Evolutionary conservation across 495 filamentous ascomycete species (phyloP), one percentile per base, ranked within the genome.

Genomic region (Baudoinia panamericana): DNA sequence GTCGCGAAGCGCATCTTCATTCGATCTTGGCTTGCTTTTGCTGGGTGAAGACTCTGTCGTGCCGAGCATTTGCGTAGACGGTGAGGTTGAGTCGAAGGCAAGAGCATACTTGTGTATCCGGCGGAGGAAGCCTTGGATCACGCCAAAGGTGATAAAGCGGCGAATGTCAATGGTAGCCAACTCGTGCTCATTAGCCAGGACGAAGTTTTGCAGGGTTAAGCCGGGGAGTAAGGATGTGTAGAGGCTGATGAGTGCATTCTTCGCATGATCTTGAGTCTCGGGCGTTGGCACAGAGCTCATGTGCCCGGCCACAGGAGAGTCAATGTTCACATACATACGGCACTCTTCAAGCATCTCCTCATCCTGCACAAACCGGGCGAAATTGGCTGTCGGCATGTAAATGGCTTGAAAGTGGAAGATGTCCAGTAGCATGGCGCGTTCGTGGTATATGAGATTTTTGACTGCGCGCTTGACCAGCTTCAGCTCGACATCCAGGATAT

Each of bases 101-200:
- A 85, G 71, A 3, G 84, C 80, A 54, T 92, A 90, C 55, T 86
- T 86, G 63, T 96, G 87, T 23, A 94, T 80, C 13, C 90, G 73
- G 59, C 94, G 94, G n/a, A 97, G 53, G 46, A 93, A 80, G 3
- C 87, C 86, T 59, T 96, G 94, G 52, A 95, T 90, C 12, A 96
- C 72, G 32, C 92, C 90, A 58, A 95, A 96, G 24, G 87, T 88
- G 43, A 97, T 80, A 43, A 97, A 80, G 20, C 92, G 75, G 1
- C 90, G 71, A 31, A 94, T 73, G 60, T 97, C 90, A 45, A 97
- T 72, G 22, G 18, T 37, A 2, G 67, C 60, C 4, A 93, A 66
- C 18, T 77, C 63, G 19, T 72, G 69, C 41, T 67, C 68, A 61
- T 90, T 78, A 27, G 76, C 69, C 15, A 76, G 65, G 47, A 82